These are phyloP conservation scores for Kockovaella imperatae DNA, from an alignment of 768 basidiomycete genomes.

Conservation along the genomic window DNA sequence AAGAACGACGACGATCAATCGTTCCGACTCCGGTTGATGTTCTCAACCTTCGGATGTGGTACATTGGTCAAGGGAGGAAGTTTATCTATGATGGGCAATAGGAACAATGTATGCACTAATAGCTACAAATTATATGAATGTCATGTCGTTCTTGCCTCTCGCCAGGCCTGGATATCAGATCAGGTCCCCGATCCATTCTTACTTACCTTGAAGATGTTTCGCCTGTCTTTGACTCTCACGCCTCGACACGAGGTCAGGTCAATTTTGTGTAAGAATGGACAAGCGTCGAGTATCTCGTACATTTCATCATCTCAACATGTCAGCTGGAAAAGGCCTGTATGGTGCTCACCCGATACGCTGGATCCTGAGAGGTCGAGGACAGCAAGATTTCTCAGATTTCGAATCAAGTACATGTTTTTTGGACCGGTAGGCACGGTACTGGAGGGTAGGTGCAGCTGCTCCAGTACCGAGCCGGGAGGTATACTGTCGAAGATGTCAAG, in stretches of 20 bases:
- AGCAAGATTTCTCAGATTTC: constrained; percentile 13
- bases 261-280: constrained; percentile 19
- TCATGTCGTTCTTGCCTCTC: too few relatives aligned
- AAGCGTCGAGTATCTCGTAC: constrained; percentile 20
- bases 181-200: too few relatives aligned
- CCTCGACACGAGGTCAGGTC: constrained; percentile 34
- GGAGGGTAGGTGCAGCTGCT: constrained; percentile 20
- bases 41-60: too few relatives aligned
- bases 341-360: constrained; percentile 17
- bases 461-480: constrained; percentile 13
- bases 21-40: too few relatives aligned
- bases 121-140: too few relatives aligned
- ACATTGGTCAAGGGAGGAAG: too few relatives aligned
- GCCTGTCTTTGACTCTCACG: constrained; percentile 22
- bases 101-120: too few relatives aligned
- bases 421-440: constrained; percentile 7
- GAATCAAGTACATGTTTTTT: constrained; percentile 4
- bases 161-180: too few relatives aligned
- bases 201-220: constrained; percentile 29
- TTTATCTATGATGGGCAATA: too few relatives aligned
- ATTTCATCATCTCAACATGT: constrained; percentile 20
- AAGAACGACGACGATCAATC: too few relatives aligned
- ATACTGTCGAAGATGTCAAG: background rate
- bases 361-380: constrained; percentile 23
- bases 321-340: background rate